These are phyloP conservation scores for Blastomyces gilchristii DNA, from an alignment of 2,329 filamentous ascomycete species.

Conservation along the genomic window DNA sequence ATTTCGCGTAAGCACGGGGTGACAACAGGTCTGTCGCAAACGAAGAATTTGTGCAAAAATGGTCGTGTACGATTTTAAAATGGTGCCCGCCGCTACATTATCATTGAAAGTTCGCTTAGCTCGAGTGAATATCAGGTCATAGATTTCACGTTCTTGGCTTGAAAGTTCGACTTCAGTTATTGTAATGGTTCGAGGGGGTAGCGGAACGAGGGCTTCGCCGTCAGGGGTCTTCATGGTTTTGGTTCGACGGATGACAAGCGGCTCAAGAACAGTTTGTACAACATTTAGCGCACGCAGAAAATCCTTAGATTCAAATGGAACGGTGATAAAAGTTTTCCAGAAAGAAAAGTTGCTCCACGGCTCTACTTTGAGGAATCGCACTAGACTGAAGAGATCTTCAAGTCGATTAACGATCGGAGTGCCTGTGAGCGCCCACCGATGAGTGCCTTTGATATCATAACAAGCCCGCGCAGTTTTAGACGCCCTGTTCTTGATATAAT, in stretches of 20 bases:
- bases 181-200: conserved; percentile 72
- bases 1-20: conserved; percentile 81
- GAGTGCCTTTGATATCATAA: conserved; percentile 73
- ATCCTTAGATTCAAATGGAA: conserved; percentile 91
- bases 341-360: conserved; percentile 99
- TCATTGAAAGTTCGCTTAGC: conserved; percentile 76
- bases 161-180: conserved; percentile 83
- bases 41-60: conserved; percentile 95
- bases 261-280: conserved; percentile 91
- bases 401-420: conserved; percentile 95
- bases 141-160: conserved; percentile 75
- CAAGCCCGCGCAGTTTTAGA: conserved; percentile 94
- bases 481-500: conserved; percentile 80
- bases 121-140: conserved; percentile 75
- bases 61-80: conserved; percentile 91
- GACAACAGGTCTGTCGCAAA: conserved; percentile 86
- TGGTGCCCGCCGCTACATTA: conserved; percentile 81
- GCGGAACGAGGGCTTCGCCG: conserved; percentile 66
- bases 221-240: conserved; percentile 97
- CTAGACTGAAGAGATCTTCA: conserved; percentile 87
- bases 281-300: conserved; percentile 90
- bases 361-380: conserved; percentile 85
- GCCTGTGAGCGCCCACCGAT: conserved; percentile 88
- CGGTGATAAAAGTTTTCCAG: conserved; percentile 97
- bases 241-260: conserved; percentile 84